Percentiles rank a stretch among this genome's conserved stretches.
Evolutionary conservation across 768 basidiomycete genomes (phyloP).

Genomic region (Leccinum subgranulosum): DNA sequence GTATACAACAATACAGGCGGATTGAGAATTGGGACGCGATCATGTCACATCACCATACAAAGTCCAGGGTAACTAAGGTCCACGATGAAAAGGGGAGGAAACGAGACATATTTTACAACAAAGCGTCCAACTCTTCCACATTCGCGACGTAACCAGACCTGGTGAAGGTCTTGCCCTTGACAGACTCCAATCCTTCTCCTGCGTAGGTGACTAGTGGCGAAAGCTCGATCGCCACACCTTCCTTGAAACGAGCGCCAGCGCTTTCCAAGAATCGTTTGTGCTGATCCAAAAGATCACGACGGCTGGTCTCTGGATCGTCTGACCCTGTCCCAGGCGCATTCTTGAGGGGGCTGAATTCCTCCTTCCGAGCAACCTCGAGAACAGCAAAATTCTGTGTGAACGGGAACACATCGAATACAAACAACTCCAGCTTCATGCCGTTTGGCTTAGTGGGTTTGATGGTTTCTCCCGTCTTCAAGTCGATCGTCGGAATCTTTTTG

Average conservation of each 20-base stretch:
- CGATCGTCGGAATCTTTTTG: conserved; percentile 91
- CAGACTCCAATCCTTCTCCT: conserved; percentile 82
- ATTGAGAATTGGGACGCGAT: neutral
- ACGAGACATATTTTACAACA: conserved; percentile 41
- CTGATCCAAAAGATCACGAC: conserved; percentile 84
- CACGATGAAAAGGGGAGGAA: neutral
- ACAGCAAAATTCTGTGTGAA: conserved; percentile 81
- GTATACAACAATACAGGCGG: conserved; percentile 8
- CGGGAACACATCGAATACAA: conserved; percentile 99
- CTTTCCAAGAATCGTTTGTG: conserved; percentile 79
- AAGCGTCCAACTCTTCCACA: conserved; percentile 68
- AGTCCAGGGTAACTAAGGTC: conserved; percentile 1
- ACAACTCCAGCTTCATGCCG: conserved; percentile 98
- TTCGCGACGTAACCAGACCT: conserved; percentile 68
- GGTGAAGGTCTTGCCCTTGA: conserved; percentile 75
- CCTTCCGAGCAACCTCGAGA: conserved; percentile 80
- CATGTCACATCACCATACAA: neutral
- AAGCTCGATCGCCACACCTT: conserved; percentile 85
- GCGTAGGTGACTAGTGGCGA: conserved; percentile 87
- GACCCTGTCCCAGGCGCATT: conserved; percentile 92
- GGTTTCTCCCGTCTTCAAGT: conserved; percentile 59
- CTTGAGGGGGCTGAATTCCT: conserved; percentile 97
- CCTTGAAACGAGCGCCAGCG: conserved; percentile 71
- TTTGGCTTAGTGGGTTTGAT: conserved; percentile 90
- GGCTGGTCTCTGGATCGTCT: conserved; percentile 89